Conservation (phyloP, 805 yeast species). For the Candida lessepsii region DNA sequence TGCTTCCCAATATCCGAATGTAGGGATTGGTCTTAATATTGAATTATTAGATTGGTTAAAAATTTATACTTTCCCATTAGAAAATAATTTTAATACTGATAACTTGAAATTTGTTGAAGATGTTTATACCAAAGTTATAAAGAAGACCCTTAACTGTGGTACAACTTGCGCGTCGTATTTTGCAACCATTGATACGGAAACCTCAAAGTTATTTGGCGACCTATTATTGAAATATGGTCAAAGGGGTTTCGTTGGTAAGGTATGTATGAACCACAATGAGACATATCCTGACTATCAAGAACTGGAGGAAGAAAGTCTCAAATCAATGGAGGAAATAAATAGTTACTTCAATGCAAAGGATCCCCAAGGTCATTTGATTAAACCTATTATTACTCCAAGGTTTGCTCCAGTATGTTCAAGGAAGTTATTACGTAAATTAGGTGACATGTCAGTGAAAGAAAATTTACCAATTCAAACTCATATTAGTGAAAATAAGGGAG, state of each 20-base stretch:
- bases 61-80: constrained; percentile 86
- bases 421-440: constrained; percentile 61
- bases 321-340: constrained; percentile 55
- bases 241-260: constrained; percentile 88
- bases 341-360: constrained; percentile 55
- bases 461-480: constrained; percentile 83
- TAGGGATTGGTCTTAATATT: constrained; percentile 71
- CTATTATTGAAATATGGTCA: constrained; percentile 68
- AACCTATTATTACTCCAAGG: constrained; percentile 86
- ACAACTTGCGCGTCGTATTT: constrained; percentile 92
- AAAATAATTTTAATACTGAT: constrained; percentile 52
- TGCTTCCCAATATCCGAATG: constrained; percentile 45
- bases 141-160: constrained; percentile 70
- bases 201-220: constrained; percentile 76
- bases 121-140: constrained; percentile 68
- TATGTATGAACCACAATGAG: constrained; percentile 86
- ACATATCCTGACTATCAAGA: constrained; percentile 67
- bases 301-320: constrained; percentile 50
- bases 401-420: constrained; percentile 87
- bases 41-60: constrained; percentile 89
- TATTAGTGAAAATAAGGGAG: constrained; percentile 75
- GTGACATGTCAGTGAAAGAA: constrained; percentile 47
- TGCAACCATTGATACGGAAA: constrained; percentile 79
- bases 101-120: constrained; percentile 53
- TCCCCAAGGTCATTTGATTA: constrained; percentile 48